phyloP scores from a whole-genome alignment of 106 monocot species.

The Platanthera zijinensis region DNA sequence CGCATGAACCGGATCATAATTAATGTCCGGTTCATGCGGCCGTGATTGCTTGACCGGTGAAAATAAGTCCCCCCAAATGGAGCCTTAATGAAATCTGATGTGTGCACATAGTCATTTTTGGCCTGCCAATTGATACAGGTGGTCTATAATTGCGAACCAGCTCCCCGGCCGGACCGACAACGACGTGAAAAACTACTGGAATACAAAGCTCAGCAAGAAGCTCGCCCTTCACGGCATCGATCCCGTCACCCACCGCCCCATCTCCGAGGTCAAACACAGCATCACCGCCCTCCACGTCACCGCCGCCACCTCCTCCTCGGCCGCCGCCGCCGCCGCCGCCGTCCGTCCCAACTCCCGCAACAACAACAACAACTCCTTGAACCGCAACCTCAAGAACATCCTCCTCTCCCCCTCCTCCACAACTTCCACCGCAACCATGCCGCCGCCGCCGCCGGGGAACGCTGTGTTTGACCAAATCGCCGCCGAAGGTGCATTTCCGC shows the following conservation, averaged over 20 bases:
- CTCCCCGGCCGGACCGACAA: constrained; percentile 81
- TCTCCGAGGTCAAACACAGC: constrained; percentile 55
- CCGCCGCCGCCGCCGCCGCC: not conserved
- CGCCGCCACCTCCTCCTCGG: constrained; percentile 4
- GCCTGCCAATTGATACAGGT: too few relatives aligned
- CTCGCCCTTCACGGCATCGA: constrained; percentile 78
- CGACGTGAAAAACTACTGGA: constrained; percentile 84
- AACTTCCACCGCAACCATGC: not conserved
- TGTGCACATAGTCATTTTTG: too few relatives aligned
- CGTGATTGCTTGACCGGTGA: too few relatives aligned
- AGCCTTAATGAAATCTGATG: too few relatives aligned
- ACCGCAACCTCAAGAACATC: constrained; percentile 31
- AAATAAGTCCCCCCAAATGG: too few relatives aligned
- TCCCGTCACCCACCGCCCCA: constrained; percentile 92
- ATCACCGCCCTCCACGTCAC: constrained; percentile 26
- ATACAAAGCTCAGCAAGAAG: constrained; percentile 86
- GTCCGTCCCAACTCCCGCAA: not conserved
- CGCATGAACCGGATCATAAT: too few relatives aligned
- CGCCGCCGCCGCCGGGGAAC: not conserved
- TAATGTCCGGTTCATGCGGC: too few relatives aligned
- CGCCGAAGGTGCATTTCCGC: not conserved
- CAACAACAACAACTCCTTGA: constrained; percentile 11
- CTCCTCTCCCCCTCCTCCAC: constrained; percentile 12
- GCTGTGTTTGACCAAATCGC: not conserved
- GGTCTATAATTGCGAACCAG: constrained; percentile 79